Evolutionary conservation across 2,329 filamentous ascomycete species (phyloP).

Genomic region (Stagonosporopsis cucurbitacearum): DNA sequence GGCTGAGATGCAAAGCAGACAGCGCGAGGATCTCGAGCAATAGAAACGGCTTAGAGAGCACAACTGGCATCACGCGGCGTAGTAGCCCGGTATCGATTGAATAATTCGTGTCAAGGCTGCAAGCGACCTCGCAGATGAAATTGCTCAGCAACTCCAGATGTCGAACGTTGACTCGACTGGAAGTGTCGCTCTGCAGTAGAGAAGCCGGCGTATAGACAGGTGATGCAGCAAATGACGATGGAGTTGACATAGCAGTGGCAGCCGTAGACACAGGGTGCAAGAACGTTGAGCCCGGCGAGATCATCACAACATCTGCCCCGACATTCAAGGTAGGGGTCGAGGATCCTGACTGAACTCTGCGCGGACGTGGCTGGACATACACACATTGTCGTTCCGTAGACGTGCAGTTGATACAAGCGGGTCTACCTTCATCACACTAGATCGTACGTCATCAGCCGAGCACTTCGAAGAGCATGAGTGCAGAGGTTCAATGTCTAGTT

Average conservation of each 20-base stretch:
- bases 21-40: constrained; percentile 26
- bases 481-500: background rate
- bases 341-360: constrained; percentile 6
- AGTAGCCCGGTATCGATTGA: constrained; percentile 5
- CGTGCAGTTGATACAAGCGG: constrained; percentile 27
- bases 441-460: background rate
- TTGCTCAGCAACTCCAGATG: constrained; percentile 30
- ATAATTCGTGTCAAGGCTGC: constrained; percentile 11
- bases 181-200: constrained; percentile 5
- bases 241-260: background rate
- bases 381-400: constrained; percentile 21
- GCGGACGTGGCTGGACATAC: constrained; percentile 14
- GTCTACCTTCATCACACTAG: constrained; percentile 30
- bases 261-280: background rate
- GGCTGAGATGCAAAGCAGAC: constrained; percentile 28
- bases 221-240: constrained; percentile 6
- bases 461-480: background rate
- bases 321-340: background rate
- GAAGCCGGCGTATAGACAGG: constrained; percentile 6
- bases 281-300: background rate
- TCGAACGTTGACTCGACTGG: constrained; percentile 22
- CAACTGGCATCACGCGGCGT: constrained; percentile 16
- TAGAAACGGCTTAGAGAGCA: constrained; percentile 24
- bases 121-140: constrained; percentile 24
- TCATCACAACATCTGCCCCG: background rate